Base-by-base conservation (phyloP, 345 rosid genomes). In the Excoecaria agallocha region DNA sequence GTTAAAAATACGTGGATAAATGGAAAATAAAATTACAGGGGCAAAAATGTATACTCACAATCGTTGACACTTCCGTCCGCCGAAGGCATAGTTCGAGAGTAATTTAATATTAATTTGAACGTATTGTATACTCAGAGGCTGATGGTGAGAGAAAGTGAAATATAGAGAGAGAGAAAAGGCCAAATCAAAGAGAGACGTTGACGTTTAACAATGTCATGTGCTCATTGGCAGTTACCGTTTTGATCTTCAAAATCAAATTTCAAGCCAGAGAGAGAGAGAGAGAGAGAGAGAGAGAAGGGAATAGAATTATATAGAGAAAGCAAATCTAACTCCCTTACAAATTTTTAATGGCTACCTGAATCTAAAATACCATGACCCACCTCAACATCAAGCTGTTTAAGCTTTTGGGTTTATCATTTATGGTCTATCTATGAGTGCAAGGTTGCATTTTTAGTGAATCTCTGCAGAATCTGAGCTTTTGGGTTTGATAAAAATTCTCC, bases 71-170 rank as follows among this genome's bases (percentile, higher is more conserved):
- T 19, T 24, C 25, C 64, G 16, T 48, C 70, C 59, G 19, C 24
- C 66, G 68, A 30, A 19, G 70, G 63, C 19, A 22, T 22, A 57
- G 25, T 57, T 2, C 30, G 2, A 3, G 19, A 35, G 16, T 86
- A 57, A 48, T 74, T 87, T 73, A 85, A 64, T 63, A 77, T 64
- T 88, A 80, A 56, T 88, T 83, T 83, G 84, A 88, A 82, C 87
- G 84, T 75, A 77, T 38, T 57, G 69, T 72, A 71, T 17, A 75
- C 78, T 73, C 78, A 30, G 52, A 55, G 46, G 50, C 43, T 52
- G 87, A 78, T 17, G 58, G 60, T 6, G 79, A 77, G 0, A 74
- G 17, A 6, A 24, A 54, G 24, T 52, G 51, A 63, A 20, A 67
- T 43, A 41, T 62, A 73, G 17, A n/a, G 35, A 22, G 35, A 16